A percentile compares a stretch with the other conserved stretches of the same genome.
Evolutionary conservation across 345 rosid species (phyloP).

Genomic region (Pugionium dolabratum): DNA sequence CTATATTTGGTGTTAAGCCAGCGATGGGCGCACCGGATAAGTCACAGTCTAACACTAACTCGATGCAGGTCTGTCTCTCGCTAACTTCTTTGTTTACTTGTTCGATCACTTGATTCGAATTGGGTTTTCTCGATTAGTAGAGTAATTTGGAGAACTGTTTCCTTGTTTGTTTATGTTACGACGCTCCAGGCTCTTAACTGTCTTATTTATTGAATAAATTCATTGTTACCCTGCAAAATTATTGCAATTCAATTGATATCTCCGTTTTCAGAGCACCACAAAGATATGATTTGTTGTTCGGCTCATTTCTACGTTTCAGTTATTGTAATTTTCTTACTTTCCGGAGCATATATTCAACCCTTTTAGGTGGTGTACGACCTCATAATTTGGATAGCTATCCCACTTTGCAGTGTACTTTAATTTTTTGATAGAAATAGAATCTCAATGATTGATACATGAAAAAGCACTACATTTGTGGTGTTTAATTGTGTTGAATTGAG

Average conservation of each 20-base stretch:
- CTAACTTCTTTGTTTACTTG: constrained; percentile 21
- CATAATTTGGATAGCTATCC: neutral
- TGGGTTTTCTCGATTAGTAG: constrained; percentile 21
- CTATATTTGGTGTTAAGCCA: constrained; percentile 42
- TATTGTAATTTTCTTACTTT: constrained; percentile 11
- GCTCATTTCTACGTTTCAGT: neutral
- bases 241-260: constrained; percentile 14
- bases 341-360: neutral
- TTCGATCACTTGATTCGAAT: constrained; percentile 25
- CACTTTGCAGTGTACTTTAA: neutral
- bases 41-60: constrained; percentile 65
- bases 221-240: neutral
- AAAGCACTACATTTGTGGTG: neutral
- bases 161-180: constrained; percentile 5
- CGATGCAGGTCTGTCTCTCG: constrained; percentile 76
- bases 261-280: constrained; percentile 8
- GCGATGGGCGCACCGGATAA: constrained; percentile 89
- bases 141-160: neutral
- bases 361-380: neutral
- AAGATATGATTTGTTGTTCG: constrained; percentile 11
- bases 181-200: neutral
- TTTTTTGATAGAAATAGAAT: neutral
- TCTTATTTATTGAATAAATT: constrained; percentile 21
- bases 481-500: constrained; percentile 12
- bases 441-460: neutral